A percentile compares a stretch with the other conserved stretches of the same genome.
Conservation (phyloP, 2,329 filamentous ascomycete genomes). For the Penicillium sp. region DNA sequence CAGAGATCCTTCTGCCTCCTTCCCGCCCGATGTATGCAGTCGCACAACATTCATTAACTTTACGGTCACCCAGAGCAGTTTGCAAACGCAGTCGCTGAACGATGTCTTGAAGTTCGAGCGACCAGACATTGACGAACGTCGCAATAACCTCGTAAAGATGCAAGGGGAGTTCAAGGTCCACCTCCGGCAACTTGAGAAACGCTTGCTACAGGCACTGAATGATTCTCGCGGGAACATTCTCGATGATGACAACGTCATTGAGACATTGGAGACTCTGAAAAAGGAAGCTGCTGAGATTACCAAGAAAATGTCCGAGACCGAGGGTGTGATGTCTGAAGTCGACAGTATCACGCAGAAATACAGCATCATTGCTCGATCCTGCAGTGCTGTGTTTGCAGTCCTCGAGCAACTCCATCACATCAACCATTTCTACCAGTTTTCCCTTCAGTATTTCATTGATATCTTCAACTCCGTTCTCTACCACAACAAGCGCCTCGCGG, state of each 20-base stretch:
- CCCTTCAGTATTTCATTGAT: conserved; percentile 92
- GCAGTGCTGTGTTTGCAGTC: conserved; percentile 94
- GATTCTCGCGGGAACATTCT: conserved; percentile 96
- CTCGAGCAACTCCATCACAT: conserved; percentile 95
- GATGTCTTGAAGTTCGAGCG: conserved; percentile 96
- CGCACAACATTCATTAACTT: conserved; percentile 99
- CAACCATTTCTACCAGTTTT: conserved; percentile 99
- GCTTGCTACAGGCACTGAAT: conserved; percentile 87
- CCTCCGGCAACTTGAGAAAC: conserved; percentile 89
- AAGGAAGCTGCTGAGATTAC: conserved; percentile 96
- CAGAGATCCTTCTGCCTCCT: conserved; percentile 88
- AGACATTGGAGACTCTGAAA: conserved; percentile 95
- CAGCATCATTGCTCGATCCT: conserved; percentile 84
- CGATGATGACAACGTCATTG: conserved; percentile 96
- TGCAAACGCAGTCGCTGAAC: conserved; percentile 95
- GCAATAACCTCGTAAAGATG: conserved; percentile 95
- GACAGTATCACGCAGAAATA: conserved; percentile 94
- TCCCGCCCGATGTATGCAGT: conserved; percentile 95
- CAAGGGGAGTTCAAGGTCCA: conserved; percentile 99
- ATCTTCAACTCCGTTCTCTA: conserved; percentile 93
- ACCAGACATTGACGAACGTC: conserved; percentile 91
- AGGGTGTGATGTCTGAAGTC: conserved; percentile 96
- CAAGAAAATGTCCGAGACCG: conserved; percentile 90
- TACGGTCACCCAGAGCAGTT: conserved; percentile 95
- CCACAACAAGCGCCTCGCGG: conserved; percentile 65